Evolutionary conservation across 768 basidiomycete genomes (phyloP).

Genomic region (Strobilomyces confusus): DNA sequence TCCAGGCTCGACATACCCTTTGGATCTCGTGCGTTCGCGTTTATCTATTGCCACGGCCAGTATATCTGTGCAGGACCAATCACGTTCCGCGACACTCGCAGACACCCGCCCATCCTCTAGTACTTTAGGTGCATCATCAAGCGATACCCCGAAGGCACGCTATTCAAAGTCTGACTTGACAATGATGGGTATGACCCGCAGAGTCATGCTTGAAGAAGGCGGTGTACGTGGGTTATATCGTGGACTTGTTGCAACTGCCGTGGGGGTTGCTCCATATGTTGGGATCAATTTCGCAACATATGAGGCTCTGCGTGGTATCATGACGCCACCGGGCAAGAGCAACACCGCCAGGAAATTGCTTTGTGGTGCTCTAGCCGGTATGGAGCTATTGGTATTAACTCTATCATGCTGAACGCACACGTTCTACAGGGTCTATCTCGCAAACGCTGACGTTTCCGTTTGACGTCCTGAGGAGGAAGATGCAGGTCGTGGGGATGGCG

Average conservation of each 20-base stretch:
- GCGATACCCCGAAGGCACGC: constrained; percentile 25
- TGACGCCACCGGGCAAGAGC: constrained; percentile 80
- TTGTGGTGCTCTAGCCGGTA: constrained; percentile 87
- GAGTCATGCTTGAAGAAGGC: constrained; percentile 90
- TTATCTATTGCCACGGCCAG: constrained; percentile 93
- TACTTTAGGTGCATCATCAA: constrained; percentile 50
- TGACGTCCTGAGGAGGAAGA: constrained; percentile 91
- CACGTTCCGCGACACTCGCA: constrained; percentile 17
- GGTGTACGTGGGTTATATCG: constrained; percentile 84
- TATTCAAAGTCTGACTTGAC: constrained; percentile 56
- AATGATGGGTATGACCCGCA: constrained; percentile 85
- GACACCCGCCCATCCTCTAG: constrained; percentile 37
- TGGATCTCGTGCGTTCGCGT: constrained; percentile 90
- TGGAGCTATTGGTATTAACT: constrained; percentile 12
- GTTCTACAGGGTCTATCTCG: constrained; percentile 69
- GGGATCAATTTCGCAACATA: constrained; percentile 95
- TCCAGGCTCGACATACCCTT: constrained; percentile 80
- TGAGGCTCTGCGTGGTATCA: constrained; percentile 69
- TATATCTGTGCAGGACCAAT: constrained; percentile 39
- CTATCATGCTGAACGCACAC: constrained; percentile 3
- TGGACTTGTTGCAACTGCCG: constrained; percentile 77
- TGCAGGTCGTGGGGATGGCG: constrained; percentile 88
- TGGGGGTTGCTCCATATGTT: constrained; percentile 88
- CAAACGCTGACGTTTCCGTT: constrained; percentile 96
- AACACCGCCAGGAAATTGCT: constrained; percentile 63